Conservation (phyloP, 257 asterid species). For the Rhazya stricta region DNA sequence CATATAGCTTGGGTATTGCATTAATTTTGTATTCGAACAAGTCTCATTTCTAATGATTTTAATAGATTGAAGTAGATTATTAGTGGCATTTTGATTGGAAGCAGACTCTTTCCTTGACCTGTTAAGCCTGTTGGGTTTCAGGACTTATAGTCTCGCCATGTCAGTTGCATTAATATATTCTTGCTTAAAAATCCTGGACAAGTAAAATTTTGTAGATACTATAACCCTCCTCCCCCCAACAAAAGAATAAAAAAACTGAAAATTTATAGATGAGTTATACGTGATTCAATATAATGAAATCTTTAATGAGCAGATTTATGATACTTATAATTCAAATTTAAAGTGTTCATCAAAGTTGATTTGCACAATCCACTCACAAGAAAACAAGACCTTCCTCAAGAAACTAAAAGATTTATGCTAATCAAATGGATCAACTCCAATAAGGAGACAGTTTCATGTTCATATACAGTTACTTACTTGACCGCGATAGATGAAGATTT, state of each 20-base stretch:
- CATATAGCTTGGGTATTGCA: too few relatives aligned
- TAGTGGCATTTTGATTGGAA: not conserved
- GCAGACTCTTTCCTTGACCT: not conserved
- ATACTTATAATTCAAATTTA: not conserved
- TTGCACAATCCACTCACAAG: not conserved
- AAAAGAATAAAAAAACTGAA: not conserved
- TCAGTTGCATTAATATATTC: not conserved
- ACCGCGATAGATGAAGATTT: not conserved
- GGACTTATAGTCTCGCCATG: not conserved
- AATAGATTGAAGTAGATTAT: not conserved
- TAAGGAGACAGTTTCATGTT: not conserved
- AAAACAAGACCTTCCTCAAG: not conserved
- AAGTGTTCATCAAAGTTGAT: not conserved
- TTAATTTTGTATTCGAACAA: not conserved
- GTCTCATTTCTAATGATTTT: not conserved
- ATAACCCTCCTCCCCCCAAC: too few relatives aligned
- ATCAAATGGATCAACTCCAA: not conserved
- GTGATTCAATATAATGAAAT: not conserved
- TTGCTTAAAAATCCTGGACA: not conserved
- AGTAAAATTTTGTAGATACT: not conserved
- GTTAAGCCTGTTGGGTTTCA: not conserved
- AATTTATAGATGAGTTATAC: not conserved
- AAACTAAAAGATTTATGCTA: not conserved
- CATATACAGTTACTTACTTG: not conserved
- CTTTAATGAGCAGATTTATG: not conserved